These are phyloP conservation scores for Melampsora medusae DNA, from an alignment of 1,284 basidiomycete genomes.

Conservation along the genomic window DNA sequence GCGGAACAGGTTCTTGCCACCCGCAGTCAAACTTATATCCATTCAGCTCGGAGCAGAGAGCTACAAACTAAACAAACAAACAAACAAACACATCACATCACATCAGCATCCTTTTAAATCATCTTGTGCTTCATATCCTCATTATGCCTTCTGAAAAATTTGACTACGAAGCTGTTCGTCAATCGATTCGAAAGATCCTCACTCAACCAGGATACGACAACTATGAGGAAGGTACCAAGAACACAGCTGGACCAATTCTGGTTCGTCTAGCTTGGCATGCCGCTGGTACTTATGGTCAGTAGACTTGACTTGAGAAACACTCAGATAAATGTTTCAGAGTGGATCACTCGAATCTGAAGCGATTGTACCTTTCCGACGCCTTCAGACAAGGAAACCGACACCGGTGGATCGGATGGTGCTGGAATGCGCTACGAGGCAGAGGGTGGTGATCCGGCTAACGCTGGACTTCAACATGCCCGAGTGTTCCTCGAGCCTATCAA, in stretches of 20 bases:
- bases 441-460: constrained; percentile 49
- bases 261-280: constrained; percentile 62
- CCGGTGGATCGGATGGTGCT: constrained; percentile 60
- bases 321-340: constrained; percentile 5
- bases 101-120: too few relatives aligned
- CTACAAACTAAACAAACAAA: too few relatives aligned
- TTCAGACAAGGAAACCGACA: constrained; percentile 53
- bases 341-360: constrained; percentile 49
- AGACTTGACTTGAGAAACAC: constrained; percentile 49
- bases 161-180: constrained; percentile 35
- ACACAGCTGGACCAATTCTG: constrained; percentile 53
- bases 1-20: too few relatives aligned
- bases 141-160: constrained; percentile 32
- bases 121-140: background rate
- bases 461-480: constrained; percentile 60
- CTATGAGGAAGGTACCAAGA: constrained; percentile 28
- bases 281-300: constrained; percentile 57
- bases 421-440: constrained; percentile 59
- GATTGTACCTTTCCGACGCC: background rate
- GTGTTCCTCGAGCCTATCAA: constrained; percentile 60
- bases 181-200: constrained; percentile 21
- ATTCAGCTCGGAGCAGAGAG: too few relatives aligned
- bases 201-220: constrained; percentile 39
- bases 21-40: too few relatives aligned
- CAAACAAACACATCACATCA: too few relatives aligned